Percentiles rank a stretch among this genome's conserved stretches.
phyloP scores from a whole-genome alignment of 345 rosid genomes.

The Garcia nutans region DNA sequence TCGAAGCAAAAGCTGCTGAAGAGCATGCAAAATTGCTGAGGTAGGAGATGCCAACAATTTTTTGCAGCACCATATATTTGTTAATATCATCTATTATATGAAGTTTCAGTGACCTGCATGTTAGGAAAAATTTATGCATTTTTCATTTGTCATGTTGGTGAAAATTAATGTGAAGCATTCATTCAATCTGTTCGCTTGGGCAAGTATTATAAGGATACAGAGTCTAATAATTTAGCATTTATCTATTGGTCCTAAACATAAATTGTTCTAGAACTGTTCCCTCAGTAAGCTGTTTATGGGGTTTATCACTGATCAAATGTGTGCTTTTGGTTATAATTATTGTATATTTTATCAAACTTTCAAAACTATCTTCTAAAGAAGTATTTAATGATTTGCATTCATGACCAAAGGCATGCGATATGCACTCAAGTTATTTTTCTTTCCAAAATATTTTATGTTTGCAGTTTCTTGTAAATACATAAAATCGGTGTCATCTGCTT shows the following conservation, averaged over 20 bases:
- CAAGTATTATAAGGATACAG: background rate
- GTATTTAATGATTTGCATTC: background rate
- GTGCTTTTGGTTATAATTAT: background rate
- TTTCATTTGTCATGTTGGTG: background rate
- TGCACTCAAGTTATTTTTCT: background rate
- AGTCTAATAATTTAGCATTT: background rate
- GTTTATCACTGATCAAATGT: background rate
- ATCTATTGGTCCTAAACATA: background rate
- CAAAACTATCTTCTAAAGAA: background rate
- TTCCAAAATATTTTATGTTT: too few species aligned
- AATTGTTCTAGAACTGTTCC: background rate
- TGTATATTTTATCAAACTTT: background rate
- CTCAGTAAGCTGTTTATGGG: background rate
- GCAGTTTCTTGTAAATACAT: background rate
- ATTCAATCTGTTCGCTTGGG: background rate
- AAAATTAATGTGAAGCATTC: background rate
- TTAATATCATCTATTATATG: background rate
- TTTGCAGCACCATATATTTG: background rate
- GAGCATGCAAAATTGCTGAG: slow-evolving; percentile 92
- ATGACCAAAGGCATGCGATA: background rate
- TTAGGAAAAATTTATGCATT: background rate
- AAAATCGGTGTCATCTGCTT: background rate
- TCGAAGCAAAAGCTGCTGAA: slow-evolving; percentile 97
- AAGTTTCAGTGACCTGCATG: background rate
- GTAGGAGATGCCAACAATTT: slow-evolving; percentile 37